Percentiles rank a stretch among this genome's conserved stretches.
Conservation (phyloP, 108 stramenopile genomes). For the Stephanodiscus minutulus region DNA sequence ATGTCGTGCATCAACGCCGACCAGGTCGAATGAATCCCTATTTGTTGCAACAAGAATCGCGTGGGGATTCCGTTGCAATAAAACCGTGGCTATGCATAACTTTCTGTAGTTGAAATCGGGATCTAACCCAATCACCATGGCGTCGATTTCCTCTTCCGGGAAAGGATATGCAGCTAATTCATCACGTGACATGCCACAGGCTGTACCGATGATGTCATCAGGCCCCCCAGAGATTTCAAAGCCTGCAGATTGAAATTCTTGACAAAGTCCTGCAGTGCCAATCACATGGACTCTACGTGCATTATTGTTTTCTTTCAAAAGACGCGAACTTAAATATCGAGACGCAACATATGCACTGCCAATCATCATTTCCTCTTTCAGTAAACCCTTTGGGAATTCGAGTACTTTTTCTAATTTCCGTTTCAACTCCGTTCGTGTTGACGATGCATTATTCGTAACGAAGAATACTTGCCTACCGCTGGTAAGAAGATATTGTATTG, state of each 20-base stretch:
- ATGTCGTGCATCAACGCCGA: conserved; percentile 68
- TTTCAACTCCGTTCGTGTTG: conserved; percentile 62
- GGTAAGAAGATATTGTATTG: conserved; percentile 49
- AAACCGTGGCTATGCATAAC: conserved; percentile 74
- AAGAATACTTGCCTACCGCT: conserved; percentile 73
- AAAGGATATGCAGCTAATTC: conserved; percentile 67
- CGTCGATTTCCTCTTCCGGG: conserved; percentile 60
- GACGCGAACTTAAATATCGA: conserved; percentile 44
- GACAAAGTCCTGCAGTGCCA: conserved; percentile 70
- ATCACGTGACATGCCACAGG: conserved; percentile 65
- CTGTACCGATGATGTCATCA: conserved; percentile 32
- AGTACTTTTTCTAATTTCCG: conserved; percentile 63
- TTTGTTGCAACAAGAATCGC: conserved; percentile 84
- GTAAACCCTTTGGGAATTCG: conserved; percentile 18
- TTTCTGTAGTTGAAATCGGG: conserved; percentile 76
- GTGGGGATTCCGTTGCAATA: conserved; percentile 70
- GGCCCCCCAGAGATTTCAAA: conserved; percentile 56
- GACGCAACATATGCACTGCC: conserved; percentile 72
- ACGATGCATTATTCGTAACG: conserved; percentile 84
- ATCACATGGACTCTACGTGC: conserved; percentile 69
- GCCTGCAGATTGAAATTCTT: conserved; percentile 64
- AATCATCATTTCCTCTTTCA: conserved; percentile 75
- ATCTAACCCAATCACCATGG: conserved; percentile 82
- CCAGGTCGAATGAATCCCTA: conserved; percentile 75
- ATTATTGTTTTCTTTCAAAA: conserved; percentile 24